These are phyloP conservation scores for Bimuria novae-zelandiae DNA, from an alignment of 2,329 filamentous ascomycete species.

Conservation along the genomic window DNA sequence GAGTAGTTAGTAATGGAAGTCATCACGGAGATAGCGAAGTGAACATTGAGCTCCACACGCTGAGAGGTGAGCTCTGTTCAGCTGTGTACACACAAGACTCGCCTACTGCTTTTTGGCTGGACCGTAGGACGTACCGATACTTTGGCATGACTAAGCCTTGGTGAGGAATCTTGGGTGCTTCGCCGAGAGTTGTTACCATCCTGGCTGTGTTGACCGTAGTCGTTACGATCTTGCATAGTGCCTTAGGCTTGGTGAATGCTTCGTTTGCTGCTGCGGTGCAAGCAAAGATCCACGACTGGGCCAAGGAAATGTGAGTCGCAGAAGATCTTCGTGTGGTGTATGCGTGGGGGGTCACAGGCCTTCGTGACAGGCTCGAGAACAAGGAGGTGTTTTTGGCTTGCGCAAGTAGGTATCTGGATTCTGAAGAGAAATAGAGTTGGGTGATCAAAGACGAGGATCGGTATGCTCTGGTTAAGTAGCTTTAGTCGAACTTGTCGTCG, in stretches of 20 bases:
- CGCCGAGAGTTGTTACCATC: neutral
- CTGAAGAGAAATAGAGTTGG: neutral
- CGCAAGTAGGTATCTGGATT: too few relatives aligned
- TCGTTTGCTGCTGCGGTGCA: neutral
- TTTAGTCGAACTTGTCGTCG: neutral
- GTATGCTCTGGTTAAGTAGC: neutral
- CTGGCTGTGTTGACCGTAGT: neutral
- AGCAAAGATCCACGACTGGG: neutral
- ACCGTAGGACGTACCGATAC: constrained; percentile 1
- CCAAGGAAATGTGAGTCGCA: neutral
- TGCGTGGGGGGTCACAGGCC: too few relatives aligned
- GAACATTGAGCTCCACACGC: too few relatives aligned
- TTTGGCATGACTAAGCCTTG: neutral
- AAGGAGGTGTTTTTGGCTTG: too few relatives aligned
- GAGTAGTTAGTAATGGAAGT: neutral
- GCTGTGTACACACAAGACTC: neutral
- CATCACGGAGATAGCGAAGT: neutral
- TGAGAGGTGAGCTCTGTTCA: neutral
- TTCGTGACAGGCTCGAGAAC: too few relatives aligned
- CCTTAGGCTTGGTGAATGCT: neutral
- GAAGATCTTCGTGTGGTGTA: too few relatives aligned
- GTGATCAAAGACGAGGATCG: neutral
- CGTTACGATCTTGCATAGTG: neutral
- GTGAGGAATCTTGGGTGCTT: neutral
- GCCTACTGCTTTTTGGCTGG: neutral